These are phyloP conservation scores for Grosmannia penicillata DNA, from an alignment of 2,329 filamentous ascomycete genomes.

Conservation along the genomic window DNA sequence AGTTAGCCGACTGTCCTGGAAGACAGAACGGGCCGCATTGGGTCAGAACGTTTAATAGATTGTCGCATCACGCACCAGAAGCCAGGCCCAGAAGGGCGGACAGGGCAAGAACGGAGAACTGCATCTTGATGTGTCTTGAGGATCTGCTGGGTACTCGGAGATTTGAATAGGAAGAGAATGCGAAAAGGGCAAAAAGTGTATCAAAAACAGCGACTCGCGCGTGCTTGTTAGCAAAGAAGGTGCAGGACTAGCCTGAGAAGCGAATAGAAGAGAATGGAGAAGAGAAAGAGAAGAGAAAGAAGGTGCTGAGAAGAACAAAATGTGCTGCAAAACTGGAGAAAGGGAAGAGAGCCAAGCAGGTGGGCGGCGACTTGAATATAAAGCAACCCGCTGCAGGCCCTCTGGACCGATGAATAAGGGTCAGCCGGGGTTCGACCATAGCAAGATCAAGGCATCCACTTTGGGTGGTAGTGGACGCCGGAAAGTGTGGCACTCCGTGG, in stretches of 20 bases:
- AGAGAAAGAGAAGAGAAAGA: slow-evolving; percentile 15
- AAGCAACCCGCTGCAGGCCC: too few species aligned
- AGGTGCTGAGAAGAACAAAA: slow-evolving; percentile 8
- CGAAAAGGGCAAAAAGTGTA: slow-evolving; percentile 12
- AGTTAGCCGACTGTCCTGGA: too few species aligned
- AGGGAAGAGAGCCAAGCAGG: slow-evolving; percentile 15
- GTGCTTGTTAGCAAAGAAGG: slow-evolving; percentile 13
- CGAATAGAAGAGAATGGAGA: slow-evolving; percentile 12
- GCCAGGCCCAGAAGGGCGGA: slow-evolving; percentile 32
- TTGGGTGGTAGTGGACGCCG: too few species aligned
- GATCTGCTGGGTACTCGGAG: slow-evolving; percentile 4
- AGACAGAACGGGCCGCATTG: too few species aligned
- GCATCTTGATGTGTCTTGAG: slow-evolving; percentile 29
- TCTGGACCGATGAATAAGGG: too few species aligned
- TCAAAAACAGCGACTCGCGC: slow-evolving; percentile 29
- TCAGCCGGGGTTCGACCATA: too few species aligned
- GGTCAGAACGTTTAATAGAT: too few species aligned
- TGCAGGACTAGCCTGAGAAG: slow-evolving; percentile 31
- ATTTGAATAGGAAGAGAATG: slow-evolving; percentile 14
- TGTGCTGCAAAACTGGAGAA: slow-evolving; percentile 9
- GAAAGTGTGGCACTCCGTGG: too few species aligned
- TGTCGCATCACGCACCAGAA: slow-evolving; percentile 20
- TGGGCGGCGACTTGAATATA: too few species aligned
- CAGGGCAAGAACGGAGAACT: slow-evolving; percentile 30
- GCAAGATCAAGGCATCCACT: too few species aligned